Conservation (phyloP, 1,284 basidiomycete genomes). For the Leccinum proliferum region DNA sequence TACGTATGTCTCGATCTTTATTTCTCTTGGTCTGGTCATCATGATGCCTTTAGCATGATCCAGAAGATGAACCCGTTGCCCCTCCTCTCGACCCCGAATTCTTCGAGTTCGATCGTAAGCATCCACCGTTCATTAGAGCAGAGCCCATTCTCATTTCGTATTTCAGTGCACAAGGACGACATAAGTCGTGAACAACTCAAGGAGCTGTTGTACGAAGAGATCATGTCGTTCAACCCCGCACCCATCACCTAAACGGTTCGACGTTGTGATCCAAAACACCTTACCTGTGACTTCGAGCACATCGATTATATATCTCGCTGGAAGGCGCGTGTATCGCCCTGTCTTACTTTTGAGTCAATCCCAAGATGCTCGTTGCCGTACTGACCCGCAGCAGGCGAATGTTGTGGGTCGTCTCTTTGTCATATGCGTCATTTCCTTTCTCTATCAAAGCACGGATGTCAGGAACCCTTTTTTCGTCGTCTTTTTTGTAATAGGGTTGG, state of each 20-base stretch:
- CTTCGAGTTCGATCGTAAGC: constrained; percentile 82
- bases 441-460: constrained; percentile 6
- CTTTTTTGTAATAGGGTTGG: constrained; percentile 10
- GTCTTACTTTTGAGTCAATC: constrained; percentile 1
- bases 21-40: not conserved
- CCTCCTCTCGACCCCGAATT: constrained; percentile 87
- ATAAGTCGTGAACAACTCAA: constrained; percentile 83
- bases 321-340: constrained; percentile 4
- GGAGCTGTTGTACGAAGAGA: constrained; percentile 62
- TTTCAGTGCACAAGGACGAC: constrained; percentile 84
- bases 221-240: constrained; percentile 72
- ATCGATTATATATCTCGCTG: constrained; percentile 9
- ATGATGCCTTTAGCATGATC: constrained; percentile 60
- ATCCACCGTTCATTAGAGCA: not conserved
- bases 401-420: constrained; percentile 1
- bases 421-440: constrained; percentile 1
- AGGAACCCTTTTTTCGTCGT: not conserved
- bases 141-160: not conserved
- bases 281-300: constrained; percentile 4
- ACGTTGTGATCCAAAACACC: not conserved
- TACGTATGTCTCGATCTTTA: constrained; percentile 53
- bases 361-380: not conserved
- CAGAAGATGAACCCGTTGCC: constrained; percentile 89
- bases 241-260: constrained; percentile 41
- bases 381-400: not conserved